A percentile compares a stretch with the other conserved stretches of the same genome.
Evolutionary conservation across 139 green algal genomes (phyloP).

Genomic region (Nannochloris sp.): DNA sequence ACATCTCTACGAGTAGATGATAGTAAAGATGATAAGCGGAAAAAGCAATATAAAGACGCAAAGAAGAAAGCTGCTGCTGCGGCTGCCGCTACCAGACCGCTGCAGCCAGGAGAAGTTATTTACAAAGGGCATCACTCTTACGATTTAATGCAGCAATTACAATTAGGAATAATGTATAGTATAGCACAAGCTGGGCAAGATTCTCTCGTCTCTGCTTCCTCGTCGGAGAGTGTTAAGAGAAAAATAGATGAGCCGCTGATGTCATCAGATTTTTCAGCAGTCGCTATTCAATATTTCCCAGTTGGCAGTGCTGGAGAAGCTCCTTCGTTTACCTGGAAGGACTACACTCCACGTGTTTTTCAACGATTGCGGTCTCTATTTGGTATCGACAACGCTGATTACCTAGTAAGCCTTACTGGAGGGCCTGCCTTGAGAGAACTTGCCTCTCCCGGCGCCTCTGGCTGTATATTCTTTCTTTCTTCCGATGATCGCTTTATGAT

Average conservation of each 20-base stretch:
- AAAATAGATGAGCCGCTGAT: no score
- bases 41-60: conserved; percentile 29
- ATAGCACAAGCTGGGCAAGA: conserved; percentile 24
- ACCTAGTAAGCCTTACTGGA: conserved; percentile 35
- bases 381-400: conserved; percentile 52
- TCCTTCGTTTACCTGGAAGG: conserved; percentile 87
- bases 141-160: conserved; percentile 87
- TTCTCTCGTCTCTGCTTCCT: not conserved
- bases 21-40: not conserved
- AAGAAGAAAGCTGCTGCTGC: not conserved
- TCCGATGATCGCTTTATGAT: conserved; percentile 70
- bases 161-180: conserved; percentile 85
- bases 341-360: conserved; percentile 86
- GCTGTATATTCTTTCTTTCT: conserved; percentile 78
- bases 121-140: conserved; percentile 86
- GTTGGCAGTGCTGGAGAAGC: conserved; percentile 22
- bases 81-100: not conserved
- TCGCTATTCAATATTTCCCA: conserved; percentile 57
- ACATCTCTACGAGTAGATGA: conserved; percentile 30
- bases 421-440: conserved; percentile 83
- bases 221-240: conserved; percentile 1
- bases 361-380: conserved; percentile 63
- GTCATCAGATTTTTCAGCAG: not conserved
- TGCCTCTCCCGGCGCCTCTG: conserved; percentile 80
- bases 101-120: conserved; percentile 47